phyloP scores from a whole-genome alignment of 345 rosid genomes.

The Gossypium stocksii region DNA sequence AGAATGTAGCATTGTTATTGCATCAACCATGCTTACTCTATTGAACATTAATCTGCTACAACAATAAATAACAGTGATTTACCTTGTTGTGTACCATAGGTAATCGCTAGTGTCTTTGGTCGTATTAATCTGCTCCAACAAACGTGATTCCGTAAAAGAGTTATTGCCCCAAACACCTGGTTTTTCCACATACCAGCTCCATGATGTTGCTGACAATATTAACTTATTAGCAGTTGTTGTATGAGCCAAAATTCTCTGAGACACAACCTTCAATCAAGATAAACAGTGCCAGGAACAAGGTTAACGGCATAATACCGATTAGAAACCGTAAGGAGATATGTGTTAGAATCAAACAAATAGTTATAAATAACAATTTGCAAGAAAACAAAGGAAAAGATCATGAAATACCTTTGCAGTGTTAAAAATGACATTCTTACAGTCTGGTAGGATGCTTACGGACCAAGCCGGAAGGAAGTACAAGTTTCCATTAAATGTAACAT shows the following conservation, averaged over 20 bases:
- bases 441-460: conserved; percentile 75
- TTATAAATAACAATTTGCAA: background rate
- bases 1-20: background rate
- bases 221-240: conserved; percentile 19
- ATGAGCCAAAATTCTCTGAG: conserved; percentile 39
- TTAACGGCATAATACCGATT: background rate
- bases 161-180: conserved; percentile 47
- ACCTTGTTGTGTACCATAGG: conserved; percentile 63
- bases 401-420: conserved; percentile 55
- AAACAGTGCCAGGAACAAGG: conserved; percentile 6
- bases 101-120: conserved; percentile 57
- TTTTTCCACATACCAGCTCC: conserved; percentile 57
- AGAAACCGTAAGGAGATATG: background rate
- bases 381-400: background rate
- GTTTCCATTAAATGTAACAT: conserved; percentile 43
- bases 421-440: conserved; percentile 50
- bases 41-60: background rate
- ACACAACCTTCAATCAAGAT: conserved; percentile 37
- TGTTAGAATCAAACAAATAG: background rate
- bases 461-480: conserved; percentile 58
- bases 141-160: conserved; percentile 36
- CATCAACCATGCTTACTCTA: background rate
- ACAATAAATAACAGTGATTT: background rate
- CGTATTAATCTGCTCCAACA: conserved; percentile 55
- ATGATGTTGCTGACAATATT: conserved; percentile 23